Evolutionary conservation across 768 basidiomycete genomes (phyloP).

Genomic region (Hemileccinum rubropunctum): DNA sequence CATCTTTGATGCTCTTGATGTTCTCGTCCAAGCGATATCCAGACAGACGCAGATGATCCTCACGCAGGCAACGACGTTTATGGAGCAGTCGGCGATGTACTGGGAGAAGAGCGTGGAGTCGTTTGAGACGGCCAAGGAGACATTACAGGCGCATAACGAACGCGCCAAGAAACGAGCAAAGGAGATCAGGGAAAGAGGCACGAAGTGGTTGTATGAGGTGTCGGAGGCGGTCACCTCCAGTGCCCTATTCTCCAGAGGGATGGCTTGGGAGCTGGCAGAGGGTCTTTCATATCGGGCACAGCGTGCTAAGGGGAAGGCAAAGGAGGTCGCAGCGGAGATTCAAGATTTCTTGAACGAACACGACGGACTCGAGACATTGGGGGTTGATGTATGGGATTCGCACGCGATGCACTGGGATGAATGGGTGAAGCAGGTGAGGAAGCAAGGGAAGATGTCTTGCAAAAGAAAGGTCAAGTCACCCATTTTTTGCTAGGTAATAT

Average conservation of each 20-base stretch:
- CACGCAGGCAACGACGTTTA: constrained; percentile 35
- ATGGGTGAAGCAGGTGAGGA: constrained; percentile 9
- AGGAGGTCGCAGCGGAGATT: constrained; percentile 38
- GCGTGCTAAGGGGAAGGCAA: constrained; percentile 46
- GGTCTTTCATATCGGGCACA: constrained; percentile 36
- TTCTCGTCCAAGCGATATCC: constrained; percentile 48
- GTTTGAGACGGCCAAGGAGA: constrained; percentile 37
- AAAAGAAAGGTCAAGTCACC: constrained; percentile 13
- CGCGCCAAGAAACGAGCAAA: constrained; percentile 52
- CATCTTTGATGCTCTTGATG: constrained; percentile 58
- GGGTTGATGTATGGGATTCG: constrained; percentile 15
- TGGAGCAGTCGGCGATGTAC: constrained; percentile 42
- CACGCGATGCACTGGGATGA: constrained; percentile 20
- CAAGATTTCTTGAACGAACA: constrained; percentile 23
- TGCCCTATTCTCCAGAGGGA: constrained; percentile 42
- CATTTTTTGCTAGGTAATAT: constrained; percentile 13
- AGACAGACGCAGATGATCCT: constrained; percentile 37
- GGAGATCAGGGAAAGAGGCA: constrained; percentile 49
- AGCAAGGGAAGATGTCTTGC: constrained; percentile 8
- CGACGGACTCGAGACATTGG: constrained; percentile 17
- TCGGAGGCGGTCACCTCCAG: constrained; percentile 40
- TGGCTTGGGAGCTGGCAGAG: constrained; percentile 42
- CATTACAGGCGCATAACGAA: constrained; percentile 48
- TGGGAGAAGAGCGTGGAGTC: constrained; percentile 36
- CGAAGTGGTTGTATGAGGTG: constrained; percentile 43